Base-by-base conservation (phyloP, 2,329 filamentous ascomycete species). In the Hortaea sp. region DNA sequence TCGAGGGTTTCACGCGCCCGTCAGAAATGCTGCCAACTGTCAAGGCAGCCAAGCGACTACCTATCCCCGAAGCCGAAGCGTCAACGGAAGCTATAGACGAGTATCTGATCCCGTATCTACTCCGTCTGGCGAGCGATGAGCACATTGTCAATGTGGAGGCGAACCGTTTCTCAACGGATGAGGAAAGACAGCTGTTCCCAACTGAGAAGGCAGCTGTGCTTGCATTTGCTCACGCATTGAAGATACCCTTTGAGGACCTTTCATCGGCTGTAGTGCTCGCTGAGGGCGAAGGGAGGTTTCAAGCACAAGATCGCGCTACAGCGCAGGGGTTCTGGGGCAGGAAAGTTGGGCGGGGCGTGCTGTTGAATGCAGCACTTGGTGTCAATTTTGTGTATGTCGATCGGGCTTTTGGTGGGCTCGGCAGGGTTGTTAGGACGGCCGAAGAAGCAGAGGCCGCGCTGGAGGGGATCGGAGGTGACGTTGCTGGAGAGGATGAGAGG, bases 391-490 rank as follows among this genome's bases (percentile, higher is more conserved):
- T 69, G 11, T 73, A 73, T 50, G 73, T 80, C 13, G 78, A 81
- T 56, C 70, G 71, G 30, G 77, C 78, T 4, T 83, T 81, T 62
- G 79, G 79, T 30, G 80, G 79, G 0, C 60, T 75, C n/a, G 73
- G 73, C 29, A 48, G 53, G 4, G 30, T 55, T 2, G 30, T 55
- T 13, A 34, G 47, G 27, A 38, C 41, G 28, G 32, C 67, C n/a
- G 59, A 58, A 48, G 34, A 6, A 5, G 6, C 28, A 11, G 47
- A 27, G 12, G 49, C 45, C 29, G 44, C 28, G 30, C 45, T 40
- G 43, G 51, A 50, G 34, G 42, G 13, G 7, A 43, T 41, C 7
- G 29, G 32, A 10, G 28, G 42, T 35, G n/a, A 9, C 7, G 32
- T n/a, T 11, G 43, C 43, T 12, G 30, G 28, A 42, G 45, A 51